Evolutionary conservation across 306 rosid genomes (phyloP).

Genomic region (Vachellia collinsii): DNA sequence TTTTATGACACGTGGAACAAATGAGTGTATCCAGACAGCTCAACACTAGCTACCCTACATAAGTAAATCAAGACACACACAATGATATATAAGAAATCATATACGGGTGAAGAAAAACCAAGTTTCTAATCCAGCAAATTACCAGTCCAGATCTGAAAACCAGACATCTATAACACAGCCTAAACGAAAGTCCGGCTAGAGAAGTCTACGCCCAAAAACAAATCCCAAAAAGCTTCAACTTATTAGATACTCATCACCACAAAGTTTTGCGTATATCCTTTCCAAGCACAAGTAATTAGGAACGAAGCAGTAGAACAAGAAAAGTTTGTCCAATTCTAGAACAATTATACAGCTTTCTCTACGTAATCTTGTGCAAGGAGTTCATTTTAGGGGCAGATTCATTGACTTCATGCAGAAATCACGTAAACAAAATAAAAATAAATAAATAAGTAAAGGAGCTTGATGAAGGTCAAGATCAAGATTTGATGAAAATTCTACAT

Average conservation of each 20-base stretch:
- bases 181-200: slow-evolving; percentile 10
- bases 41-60: not conserved
- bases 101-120: not conserved
- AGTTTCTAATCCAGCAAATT: slow-evolving; percentile 7
- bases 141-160: slow-evolving; percentile 47
- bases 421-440: not conserved
- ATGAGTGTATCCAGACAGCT: not conserved
- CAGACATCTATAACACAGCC: slow-evolving; percentile 13
- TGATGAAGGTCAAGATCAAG: slow-evolving; percentile 28
- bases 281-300: not conserved
- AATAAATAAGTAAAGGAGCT: too few species aligned
- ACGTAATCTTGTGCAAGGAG: not conserved
- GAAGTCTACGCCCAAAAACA: not conserved
- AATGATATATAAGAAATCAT: not conserved
- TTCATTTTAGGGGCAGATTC: not conserved
- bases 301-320: not conserved
- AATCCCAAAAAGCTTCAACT: not conserved
- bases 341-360: not conserved
- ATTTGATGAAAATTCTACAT: slow-evolving; percentile 21
- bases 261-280: not conserved
- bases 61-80: not conserved
- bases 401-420: slow-evolving; percentile 13
- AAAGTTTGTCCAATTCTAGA: not conserved
- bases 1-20: not conserved
- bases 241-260: not conserved